Percentiles rank a stretch among this genome's conserved stretches.
Evolutionary conservation across 78 protist species (phyloP).

Genomic region (Guillardia theta): DNA sequence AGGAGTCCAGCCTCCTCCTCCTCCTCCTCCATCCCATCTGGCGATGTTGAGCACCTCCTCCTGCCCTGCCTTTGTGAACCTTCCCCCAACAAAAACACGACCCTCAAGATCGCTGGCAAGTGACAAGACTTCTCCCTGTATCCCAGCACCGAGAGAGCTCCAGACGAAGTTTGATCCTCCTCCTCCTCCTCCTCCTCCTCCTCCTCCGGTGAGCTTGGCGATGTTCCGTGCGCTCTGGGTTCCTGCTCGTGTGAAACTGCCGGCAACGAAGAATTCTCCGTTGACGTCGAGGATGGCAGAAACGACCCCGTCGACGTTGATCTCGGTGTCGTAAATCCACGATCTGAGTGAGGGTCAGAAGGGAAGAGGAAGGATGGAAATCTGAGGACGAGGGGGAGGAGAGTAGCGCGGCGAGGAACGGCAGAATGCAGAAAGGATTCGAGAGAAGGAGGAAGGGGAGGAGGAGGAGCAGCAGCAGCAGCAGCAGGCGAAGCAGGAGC

Average conservation of each 20-base stretch:
- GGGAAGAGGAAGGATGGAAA: no score
- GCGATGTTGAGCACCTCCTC: not conserved
- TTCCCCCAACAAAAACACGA: not conserved
- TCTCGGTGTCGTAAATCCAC: no score
- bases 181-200: not conserved
- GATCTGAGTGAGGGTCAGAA: no score
- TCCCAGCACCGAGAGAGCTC: not conserved
- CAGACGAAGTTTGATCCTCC: not conserved
- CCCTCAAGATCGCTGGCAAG: not conserved
- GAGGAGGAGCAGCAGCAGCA: no score
- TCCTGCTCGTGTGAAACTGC: not conserved
- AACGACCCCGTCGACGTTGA: no score
- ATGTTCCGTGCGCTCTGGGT: no score
- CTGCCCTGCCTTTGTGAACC: not conserved
- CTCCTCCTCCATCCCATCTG: not conserved
- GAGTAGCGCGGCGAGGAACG: no score
- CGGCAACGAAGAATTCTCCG: slow-evolving; percentile 8
- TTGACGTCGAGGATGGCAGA: no score
- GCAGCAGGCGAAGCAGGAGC: no score
- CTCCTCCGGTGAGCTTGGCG: not conserved
- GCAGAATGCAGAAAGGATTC: no score
- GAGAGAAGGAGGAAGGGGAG: no score
- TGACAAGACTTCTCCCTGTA: not conserved
- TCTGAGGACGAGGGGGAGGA: no score
- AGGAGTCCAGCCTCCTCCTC: not conserved